A percentile compares a stretch with the other conserved stretches of the same genome.
phyloP scores from a whole-genome alignment of 306 rosid species.

The Betula pendula region DNA sequence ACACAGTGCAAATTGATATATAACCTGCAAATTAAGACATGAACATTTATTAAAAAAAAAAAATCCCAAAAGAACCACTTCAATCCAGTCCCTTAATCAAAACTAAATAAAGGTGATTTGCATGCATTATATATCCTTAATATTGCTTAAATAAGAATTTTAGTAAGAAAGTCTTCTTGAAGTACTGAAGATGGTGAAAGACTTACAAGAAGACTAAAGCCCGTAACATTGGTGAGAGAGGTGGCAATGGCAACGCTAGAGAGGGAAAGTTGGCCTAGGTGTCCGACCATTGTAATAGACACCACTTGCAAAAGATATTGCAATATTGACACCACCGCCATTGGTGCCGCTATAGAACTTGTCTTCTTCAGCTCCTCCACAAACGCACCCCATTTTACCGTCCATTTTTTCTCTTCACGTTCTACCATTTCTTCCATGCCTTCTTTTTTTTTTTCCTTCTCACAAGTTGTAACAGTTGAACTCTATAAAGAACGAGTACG shows the following conservation, averaged over 20 bases:
- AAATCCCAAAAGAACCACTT: no score
- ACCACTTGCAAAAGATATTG: conserved; percentile 48
- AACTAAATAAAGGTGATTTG: no score
- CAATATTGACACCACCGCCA: conserved; percentile 35
- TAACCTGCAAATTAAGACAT: no score
- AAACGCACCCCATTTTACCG: background rate
- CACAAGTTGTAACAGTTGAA: background rate
- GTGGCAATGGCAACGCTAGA: conserved; percentile 48
- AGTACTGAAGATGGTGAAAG: background rate
- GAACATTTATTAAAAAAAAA: no score
- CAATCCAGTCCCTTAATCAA: no score
- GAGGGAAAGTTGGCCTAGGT: conserved; percentile 40
- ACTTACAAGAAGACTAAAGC: conserved; percentile 45
- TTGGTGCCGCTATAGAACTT: conserved; percentile 34
- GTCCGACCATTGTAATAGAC: conserved; percentile 43
- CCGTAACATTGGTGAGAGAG: conserved; percentile 46
- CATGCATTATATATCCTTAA: no score
- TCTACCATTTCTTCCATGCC: conserved; percentile 29
- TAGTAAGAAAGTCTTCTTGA: no score
- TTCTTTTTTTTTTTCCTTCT: background rate
- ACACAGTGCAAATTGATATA: no score
- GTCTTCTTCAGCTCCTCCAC: conserved; percentile 31
- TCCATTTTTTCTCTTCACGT: background rate
- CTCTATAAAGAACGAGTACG: background rate
- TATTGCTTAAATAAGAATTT: no score